A percentile compares a stretch with the other conserved stretches of the same genome.
phyloP scores from a whole-genome alignment of 331 rosid species.

The Acacia pycnantha region DNA sequence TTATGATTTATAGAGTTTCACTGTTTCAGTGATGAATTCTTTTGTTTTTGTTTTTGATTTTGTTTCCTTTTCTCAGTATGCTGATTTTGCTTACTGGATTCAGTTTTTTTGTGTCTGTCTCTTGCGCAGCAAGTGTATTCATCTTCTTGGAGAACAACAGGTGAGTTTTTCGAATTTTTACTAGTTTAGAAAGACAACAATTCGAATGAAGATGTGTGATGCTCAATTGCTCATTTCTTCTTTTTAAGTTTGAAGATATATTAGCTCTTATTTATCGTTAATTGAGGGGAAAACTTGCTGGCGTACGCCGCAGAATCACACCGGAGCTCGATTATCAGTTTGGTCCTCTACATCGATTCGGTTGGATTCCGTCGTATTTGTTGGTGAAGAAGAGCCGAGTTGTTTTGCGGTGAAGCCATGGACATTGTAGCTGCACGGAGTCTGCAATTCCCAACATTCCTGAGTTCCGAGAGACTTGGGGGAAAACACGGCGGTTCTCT shows the following conservation, averaged over 20 bases:
- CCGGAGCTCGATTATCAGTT: too few species aligned
- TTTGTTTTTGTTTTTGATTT: not conserved
- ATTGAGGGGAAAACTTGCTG: not conserved
- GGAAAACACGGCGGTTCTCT: slow-evolving; percentile 37
- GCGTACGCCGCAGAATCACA: not conserved
- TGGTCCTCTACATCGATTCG: not conserved
- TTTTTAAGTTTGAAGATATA: not conserved
- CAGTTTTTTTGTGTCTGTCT: not conserved
- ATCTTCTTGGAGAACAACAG: not conserved
- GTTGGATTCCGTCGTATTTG: not conserved
- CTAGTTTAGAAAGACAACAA: not conserved
- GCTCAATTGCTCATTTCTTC: too few species aligned
- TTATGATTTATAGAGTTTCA: not conserved
- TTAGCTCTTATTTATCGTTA: not conserved
- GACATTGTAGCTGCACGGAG: slow-evolving; percentile 49
- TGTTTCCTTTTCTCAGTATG: not conserved
- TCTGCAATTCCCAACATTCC: slow-evolving; percentile 46
- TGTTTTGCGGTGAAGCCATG: slow-evolving; percentile 37
- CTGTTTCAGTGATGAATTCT: not conserved
- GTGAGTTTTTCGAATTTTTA: not conserved
- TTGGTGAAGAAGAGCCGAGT: slow-evolving; percentile 1
- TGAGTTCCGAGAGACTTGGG: slow-evolving; percentile 36
- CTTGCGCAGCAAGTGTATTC: not conserved
- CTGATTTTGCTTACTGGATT: not conserved
- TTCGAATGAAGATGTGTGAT: not conserved